Conservation (phyloP, 495 filamentous ascomycete genomes). For the Aspergillus baeticus region DNA sequence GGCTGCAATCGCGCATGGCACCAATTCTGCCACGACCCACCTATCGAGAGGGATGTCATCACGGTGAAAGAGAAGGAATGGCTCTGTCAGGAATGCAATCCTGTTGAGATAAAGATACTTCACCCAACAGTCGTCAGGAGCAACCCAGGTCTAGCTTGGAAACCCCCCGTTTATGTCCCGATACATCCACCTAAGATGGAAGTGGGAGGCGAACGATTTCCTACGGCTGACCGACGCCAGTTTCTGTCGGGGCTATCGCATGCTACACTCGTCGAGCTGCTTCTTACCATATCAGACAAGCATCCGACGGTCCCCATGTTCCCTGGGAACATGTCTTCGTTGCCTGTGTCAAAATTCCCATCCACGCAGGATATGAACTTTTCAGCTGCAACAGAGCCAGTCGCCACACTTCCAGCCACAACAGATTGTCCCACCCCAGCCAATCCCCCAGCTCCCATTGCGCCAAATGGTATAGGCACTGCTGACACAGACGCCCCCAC, state of each 20-base stretch:
- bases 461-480: not conserved
- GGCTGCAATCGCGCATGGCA: conserved; percentile 88
- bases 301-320: conserved; percentile 41
- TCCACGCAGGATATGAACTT: conserved; percentile 3
- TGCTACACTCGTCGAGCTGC: conserved; percentile 38
- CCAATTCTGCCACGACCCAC: conserved; percentile 85
- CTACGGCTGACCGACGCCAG: conserved; percentile 34
- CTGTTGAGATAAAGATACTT: conserved; percentile 29
- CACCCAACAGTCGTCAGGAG: conserved; percentile 23
- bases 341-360: conserved; percentile 26
- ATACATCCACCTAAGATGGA: conserved; percentile 16
- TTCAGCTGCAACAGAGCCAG: too few relatives aligned
- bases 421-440: not conserved
- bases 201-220: conserved; percentile 27
- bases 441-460: not conserved
- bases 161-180: conserved; percentile 11
- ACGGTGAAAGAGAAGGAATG: conserved; percentile 66
- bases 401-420: not conserved
- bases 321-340: conserved; percentile 29
- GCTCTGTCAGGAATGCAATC: conserved; percentile 72
- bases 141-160: conserved; percentile 20
- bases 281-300: conserved; percentile 32
- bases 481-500: not conserved
- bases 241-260: conserved; percentile 43
- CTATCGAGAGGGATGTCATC: conserved; percentile 70